Conservation (phyloP, 2,329 filamentous ascomycete species). For the Grosmannia huntii region DNA sequence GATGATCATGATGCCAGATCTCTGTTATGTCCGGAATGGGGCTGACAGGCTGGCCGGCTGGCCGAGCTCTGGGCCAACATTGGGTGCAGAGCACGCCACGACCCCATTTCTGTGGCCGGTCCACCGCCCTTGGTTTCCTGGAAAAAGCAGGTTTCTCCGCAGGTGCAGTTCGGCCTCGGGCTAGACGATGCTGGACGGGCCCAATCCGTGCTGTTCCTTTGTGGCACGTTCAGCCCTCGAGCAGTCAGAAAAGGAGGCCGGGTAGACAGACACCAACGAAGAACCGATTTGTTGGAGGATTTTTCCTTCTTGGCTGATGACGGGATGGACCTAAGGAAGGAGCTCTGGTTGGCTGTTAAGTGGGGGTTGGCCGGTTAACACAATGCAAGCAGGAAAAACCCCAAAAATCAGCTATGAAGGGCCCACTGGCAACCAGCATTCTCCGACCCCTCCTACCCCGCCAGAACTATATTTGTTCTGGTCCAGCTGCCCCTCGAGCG, state of each 20-base stretch:
- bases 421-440: conserved; percentile 16
- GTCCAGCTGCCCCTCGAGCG: conserved; percentile 21
- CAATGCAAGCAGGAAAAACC: not conserved
- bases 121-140: not conserved
- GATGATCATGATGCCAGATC: not conserved
- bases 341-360: not conserved
- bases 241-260: not conserved
- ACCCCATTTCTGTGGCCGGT: not conserved
- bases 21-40: not conserved
- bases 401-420: not conserved
- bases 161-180: not conserved
- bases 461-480: conserved; percentile 18
- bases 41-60: not conserved
- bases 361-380: conserved; percentile 1
- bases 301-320: not conserved
- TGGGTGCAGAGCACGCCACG: not conserved
- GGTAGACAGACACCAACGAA: too few relatives aligned
- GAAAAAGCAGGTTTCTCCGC: not conserved
- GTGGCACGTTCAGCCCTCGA: not conserved
- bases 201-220: not conserved
- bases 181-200: not conserved
- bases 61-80: not conserved
- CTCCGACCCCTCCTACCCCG: conserved; percentile 28
- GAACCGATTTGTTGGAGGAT: not conserved
- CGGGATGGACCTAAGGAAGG: not conserved